These are phyloP conservation scores for Nicotiana sylvestris DNA, from an alignment of 257 asterid genomes.

Conservation along the genomic window DNA sequence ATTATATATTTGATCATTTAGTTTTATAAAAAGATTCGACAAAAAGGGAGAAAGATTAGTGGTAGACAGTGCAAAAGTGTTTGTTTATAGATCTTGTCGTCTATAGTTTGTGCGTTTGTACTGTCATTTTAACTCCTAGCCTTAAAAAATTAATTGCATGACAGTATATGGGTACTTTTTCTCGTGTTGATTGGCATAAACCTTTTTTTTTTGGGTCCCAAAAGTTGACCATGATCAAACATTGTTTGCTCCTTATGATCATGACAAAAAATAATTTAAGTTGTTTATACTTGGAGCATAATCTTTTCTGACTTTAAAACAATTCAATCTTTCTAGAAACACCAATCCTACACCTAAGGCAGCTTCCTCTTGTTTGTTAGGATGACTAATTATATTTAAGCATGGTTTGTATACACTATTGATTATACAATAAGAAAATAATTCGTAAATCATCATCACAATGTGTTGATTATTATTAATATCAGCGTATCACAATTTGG, in stretches of 20 bases:
- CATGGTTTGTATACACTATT: no score
- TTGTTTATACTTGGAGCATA: background rate
- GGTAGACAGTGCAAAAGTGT: background rate
- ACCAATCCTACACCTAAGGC: no score
- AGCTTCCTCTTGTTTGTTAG: no score
- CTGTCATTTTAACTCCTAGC: background rate
- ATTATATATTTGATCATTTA: background rate
- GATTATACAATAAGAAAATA: no score
- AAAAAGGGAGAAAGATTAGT: background rate
- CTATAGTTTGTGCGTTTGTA: background rate
- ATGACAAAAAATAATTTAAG: background rate
- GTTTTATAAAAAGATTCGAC: background rate
- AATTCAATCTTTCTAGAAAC: background rate
- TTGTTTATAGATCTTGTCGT: background rate
- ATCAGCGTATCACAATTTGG: no score
- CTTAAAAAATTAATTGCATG: background rate
- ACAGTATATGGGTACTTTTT: background rate
- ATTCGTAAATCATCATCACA: no score
- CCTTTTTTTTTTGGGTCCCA: background rate
- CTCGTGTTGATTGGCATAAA: background rate
- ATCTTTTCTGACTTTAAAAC: background rate
- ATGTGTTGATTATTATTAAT: no score
- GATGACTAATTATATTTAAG: no score
- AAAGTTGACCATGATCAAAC: background rate
- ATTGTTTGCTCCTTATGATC: background rate